Base-by-base conservation (phyloP, 176 grass and related monocot genomes). In the bread wheat (Triticum aestivum) region DNA sequence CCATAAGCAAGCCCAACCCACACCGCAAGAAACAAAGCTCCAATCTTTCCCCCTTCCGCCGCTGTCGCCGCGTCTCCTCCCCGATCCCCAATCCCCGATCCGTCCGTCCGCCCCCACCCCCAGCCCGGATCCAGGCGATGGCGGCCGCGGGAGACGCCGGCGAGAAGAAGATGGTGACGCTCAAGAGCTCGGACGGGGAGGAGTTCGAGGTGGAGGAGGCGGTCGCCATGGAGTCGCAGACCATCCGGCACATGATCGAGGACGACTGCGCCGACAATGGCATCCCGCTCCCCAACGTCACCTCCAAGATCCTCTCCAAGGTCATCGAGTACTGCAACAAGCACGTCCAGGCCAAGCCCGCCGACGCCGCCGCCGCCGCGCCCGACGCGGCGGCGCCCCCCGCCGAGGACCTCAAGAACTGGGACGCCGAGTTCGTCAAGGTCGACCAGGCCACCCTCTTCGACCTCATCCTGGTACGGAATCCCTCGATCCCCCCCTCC, bases 311-410 rank as follows among this genome's bases (percentile, higher is more conserved):
- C 86, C 89, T 95, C 2, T 52, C 81, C 68, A 95, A 91, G 94
- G 91, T 93, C 3, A 89, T 95, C 81, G 87, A 95, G 62, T 95
- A 95, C 75, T 96, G 91, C 84, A 86, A 79, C 88, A 93, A 93
- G 85, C 91, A 96, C 82, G 91, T 93, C 9, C 81, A 90, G 21
- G 86, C 86, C 39, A 59, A 59, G 18, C 56, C 56, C 56, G 56
- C 54, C 54, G 54, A 58, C 54, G 54, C 54, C 54, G 54, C 18
- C 54, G 18, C 18, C 54, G 54, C 6, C 7, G 56, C 56, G 20
- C 20, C 56, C 20, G 56, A 59, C 1, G 80, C 2, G 5, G 80
- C 2, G 5, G 15, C 51, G 15, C 42, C 73, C 3, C 45, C 73
- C 26, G 45, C 73, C 8, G 73, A 77, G 26, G 73, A 77, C 73